These are phyloP conservation scores for Hapsidospora chrysogenum DNA, from an alignment of 495 filamentous ascomycete species.

Conservation along the genomic window DNA sequence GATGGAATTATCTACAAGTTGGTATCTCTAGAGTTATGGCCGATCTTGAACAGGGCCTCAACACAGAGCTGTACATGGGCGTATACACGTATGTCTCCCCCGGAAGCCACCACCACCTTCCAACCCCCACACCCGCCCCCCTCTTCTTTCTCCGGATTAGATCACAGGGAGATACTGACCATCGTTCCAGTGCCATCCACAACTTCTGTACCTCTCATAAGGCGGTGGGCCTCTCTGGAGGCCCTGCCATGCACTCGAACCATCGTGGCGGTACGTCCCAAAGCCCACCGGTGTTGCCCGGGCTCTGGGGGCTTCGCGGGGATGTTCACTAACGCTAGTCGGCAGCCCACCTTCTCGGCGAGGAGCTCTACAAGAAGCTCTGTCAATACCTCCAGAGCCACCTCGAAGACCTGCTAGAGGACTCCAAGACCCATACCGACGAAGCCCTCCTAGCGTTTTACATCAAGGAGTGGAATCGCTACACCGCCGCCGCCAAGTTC, in stretches of 20 bases:
- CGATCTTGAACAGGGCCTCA: constrained; percentile 76
- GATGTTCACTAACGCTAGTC: neutral
- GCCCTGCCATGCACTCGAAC: neutral
- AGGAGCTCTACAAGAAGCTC: constrained; percentile 88
- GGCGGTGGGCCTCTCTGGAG: constrained; percentile 39
- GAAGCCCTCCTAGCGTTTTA: constrained; percentile 91
- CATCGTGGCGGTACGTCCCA: constrained; percentile 60
- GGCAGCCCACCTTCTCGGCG: constrained; percentile 78
- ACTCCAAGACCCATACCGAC: constrained; percentile 64
- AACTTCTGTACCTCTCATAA: constrained; percentile 99
- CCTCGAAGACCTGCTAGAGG: constrained; percentile 43
- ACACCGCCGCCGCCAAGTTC: constrained; percentile 88
- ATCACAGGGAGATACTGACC: no score
- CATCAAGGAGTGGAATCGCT: constrained; percentile 89
- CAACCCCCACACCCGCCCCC: no score
- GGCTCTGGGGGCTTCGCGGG: neutral
- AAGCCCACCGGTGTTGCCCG: neutral
- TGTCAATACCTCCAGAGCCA: constrained; percentile 69
- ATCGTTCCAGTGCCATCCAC: constrained; percentile 59
- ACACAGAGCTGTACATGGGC: constrained; percentile 94
- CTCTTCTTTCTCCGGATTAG: neutral
- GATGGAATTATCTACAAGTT: constrained; percentile 76
- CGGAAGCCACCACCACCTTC: no score
- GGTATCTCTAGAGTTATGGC: constrained; percentile 88
- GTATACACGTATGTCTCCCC: constrained; percentile 85